These are phyloP conservation scores for Blastomyces percursus DNA, from an alignment of 2,329 filamentous ascomycete species.

Conservation along the genomic window DNA sequence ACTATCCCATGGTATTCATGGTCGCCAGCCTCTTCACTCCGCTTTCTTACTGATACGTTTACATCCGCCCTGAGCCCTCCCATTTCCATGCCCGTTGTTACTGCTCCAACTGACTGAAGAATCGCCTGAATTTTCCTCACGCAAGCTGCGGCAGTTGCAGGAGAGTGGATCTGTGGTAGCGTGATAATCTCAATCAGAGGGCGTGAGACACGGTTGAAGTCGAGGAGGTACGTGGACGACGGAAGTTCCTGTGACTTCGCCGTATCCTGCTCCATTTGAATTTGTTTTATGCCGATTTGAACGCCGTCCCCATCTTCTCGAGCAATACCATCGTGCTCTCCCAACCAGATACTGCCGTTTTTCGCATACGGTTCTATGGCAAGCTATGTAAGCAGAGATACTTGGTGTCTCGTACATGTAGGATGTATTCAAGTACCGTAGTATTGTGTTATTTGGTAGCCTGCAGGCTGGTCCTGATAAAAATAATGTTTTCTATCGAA, in stretches of 20 bases:
- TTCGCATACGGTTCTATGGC: constrained; percentile 48
- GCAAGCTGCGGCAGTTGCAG: constrained; percentile 74
- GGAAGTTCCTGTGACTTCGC: constrained; percentile 81
- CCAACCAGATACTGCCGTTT: constrained; percentile 61
- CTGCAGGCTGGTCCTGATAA: constrained; percentile 93
- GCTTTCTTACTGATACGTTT: constrained; percentile 73
- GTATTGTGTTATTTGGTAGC: constrained; percentile 97
- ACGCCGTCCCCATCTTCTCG: constrained; percentile 60
- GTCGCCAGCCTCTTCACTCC: constrained; percentile 36
- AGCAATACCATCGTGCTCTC: constrained; percentile 66
- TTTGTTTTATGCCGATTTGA: constrained; percentile 73
- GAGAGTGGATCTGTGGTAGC: constrained; percentile 73
- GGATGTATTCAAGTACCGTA: constrained; percentile 43
- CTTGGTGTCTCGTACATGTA: not conserved
- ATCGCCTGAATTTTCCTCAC: constrained; percentile 80
- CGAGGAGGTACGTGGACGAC: constrained; percentile 63
- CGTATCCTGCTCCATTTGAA: constrained; percentile 97
- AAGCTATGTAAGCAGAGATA: constrained; percentile 1
- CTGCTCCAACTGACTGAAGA: constrained; percentile 69
- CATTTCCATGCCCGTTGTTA: constrained; percentile 83
- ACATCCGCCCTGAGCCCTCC: constrained; percentile 88
- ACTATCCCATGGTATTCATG: constrained; percentile 47
- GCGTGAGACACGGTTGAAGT: constrained; percentile 86
- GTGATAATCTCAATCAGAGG: constrained; percentile 95
- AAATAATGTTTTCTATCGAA: constrained; percentile 99